Percentiles rank a stretch among this genome's conserved stretches.
Conservation (phyloP, 768 basidiomycete species). For the Pulveroboletus sp. region DNA sequence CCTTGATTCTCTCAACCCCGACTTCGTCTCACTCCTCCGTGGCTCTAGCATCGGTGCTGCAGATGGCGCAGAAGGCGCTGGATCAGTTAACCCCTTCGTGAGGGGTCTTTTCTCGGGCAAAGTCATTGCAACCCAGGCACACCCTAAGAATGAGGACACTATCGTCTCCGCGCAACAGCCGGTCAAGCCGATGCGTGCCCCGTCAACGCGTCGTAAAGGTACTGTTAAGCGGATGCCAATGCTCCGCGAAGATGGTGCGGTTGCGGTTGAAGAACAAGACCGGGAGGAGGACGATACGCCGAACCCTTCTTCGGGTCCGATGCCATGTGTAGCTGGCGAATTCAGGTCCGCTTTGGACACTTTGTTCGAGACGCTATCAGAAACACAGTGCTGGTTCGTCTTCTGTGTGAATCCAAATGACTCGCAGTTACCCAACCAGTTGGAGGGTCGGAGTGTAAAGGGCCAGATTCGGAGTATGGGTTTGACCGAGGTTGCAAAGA, state of each 20-base stretch:
- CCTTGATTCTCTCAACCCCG: constrained; percentile 83
- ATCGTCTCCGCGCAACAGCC: constrained; percentile 93
- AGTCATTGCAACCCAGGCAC: constrained; percentile 87
- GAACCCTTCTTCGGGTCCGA: constrained; percentile 29
- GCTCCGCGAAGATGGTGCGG: constrained; percentile 29
- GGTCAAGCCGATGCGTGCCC: constrained; percentile 90
- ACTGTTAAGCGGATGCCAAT: constrained; percentile 51
- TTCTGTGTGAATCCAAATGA: constrained; percentile 96
- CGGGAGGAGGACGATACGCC: constrained; percentile 41
- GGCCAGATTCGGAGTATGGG: constrained; percentile 85
- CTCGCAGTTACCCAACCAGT: constrained; percentile 88
- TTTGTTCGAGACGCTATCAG: constrained; percentile 81
- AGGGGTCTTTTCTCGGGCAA: constrained; percentile 85
- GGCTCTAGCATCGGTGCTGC: constrained; percentile 39
- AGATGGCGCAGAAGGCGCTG: constrained; percentile 60
- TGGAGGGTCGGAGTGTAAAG: constrained; percentile 89
- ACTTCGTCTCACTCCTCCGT: constrained; percentile 85
- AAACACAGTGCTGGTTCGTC: constrained; percentile 87
- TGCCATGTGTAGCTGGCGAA: constrained; percentile 82
- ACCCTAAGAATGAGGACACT: constrained; percentile 90
- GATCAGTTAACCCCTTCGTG: constrained; percentile 88
- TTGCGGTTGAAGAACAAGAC: constrained; percentile 40
- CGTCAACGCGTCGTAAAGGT: constrained; percentile 80
- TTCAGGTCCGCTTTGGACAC: constrained; percentile 82
- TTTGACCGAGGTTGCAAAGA: constrained; percentile 68